Evolutionary conservation across 2,329 filamentous ascomycete genomes (phyloP).

Genomic region (Neofusicoccum sp.): DNA sequence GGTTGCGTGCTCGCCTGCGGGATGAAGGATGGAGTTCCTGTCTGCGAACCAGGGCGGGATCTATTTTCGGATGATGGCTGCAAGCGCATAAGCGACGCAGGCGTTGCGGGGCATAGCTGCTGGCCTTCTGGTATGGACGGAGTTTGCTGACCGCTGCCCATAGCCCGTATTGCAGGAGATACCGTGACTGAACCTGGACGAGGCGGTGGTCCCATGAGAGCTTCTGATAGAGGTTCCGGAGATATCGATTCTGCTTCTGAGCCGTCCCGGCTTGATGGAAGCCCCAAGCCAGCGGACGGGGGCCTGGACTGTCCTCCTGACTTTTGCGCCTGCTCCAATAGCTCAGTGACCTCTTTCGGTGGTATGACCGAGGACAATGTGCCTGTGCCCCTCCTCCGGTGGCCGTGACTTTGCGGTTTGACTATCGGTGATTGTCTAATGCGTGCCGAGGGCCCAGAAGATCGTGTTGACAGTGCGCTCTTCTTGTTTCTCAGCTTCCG

Average conservation of each 20-base stretch:
- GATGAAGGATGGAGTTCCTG: slow-evolving; percentile 25
- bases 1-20: slow-evolving; percentile 27
- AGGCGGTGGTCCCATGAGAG: slow-evolving; percentile 59
- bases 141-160: slow-evolving; percentile 37
- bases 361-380: slow-evolving; percentile 44
- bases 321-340: slow-evolving; percentile 38
- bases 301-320: slow-evolving; percentile 23
- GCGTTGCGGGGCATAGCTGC: slow-evolving; percentile 59
- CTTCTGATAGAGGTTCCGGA: slow-evolving; percentile 48
- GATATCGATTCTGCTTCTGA: slow-evolving; percentile 51
- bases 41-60: neutral
- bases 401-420: slow-evolving; percentile 54
- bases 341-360: slow-evolving; percentile 44
- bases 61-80: slow-evolving; percentile 32
- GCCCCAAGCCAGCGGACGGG: slow-evolving; percentile 19
- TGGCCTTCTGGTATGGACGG: neutral
- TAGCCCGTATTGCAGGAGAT: slow-evolving; percentile 64
- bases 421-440: slow-evolving; percentile 71
- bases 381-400: slow-evolving; percentile 44
- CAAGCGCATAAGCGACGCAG: slow-evolving; percentile 75
- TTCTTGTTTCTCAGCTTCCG: slow-evolving; percentile 48
- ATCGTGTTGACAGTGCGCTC: slow-evolving; percentile 41
- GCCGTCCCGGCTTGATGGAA: slow-evolving; percentile 32
- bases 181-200: slow-evolving; percentile 62
- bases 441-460: slow-evolving; percentile 41